Base-by-base conservation (phyloP, 371 early-diverging fungal species). In the Apophysomyces elegans region DNA sequence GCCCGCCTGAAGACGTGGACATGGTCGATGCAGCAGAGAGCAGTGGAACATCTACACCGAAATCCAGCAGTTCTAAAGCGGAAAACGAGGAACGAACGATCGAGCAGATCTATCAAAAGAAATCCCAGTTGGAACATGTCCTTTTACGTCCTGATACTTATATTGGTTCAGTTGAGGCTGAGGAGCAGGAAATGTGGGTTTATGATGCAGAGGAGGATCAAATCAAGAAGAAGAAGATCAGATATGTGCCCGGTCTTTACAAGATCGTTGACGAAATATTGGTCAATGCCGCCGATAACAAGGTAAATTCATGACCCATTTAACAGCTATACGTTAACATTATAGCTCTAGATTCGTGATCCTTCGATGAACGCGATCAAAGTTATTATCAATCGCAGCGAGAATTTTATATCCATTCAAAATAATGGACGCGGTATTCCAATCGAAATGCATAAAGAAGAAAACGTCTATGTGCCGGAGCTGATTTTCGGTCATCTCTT, bases 221-320 rank as follows among this genome's bases (percentile, higher is more conserved):
- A 65, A 93, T 99, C 76, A 88, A 75, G 36, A 73, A 84, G 58
- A 89, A 91, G 37, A 84, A 88, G 26, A 91, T 99, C 56, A 89
- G 73, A 1, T 96, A 89, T 77, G 98, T 96, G 1, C 99, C 99
- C 56, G 99, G 99, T 37, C 80, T 99, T 7, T 99, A 98, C 84
- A 99, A 99, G 78, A 99, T 99, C 68, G 96, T 99, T 61, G 99
- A 99, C 79, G 99, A 99, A 81, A 99, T 99, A 67, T 77, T 99
- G 5, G 99, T 99, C 26, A 99, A 99, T 84, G 99, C 95, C 14
- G 94, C 95, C 39, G 96, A 95, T 67, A 95, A 96, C 77, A 95
- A 94, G 89, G 90, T 90, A 84, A 54, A 38, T 59, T 16, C 9
- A 37, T 12, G 7, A 13, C n/a, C 37, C 13, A 9, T 39, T 13